phyloP scores from a whole-genome alignment of 768 basidiomycete genomes.

The Leccinum truebloodii region DNA sequence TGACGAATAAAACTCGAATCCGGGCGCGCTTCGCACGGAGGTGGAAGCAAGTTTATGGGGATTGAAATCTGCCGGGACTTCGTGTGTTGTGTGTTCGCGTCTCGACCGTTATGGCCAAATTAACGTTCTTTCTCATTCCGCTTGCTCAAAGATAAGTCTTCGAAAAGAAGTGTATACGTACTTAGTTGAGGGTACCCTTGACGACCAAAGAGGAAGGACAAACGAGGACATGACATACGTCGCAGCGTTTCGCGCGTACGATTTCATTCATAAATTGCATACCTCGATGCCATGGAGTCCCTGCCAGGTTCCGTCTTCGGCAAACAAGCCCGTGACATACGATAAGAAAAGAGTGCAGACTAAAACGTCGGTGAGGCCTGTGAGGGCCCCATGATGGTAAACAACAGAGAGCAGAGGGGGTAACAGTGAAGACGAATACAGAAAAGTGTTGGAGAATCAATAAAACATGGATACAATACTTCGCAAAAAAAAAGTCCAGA shows the following conservation, averaged over 20 bases:
- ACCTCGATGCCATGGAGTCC: neutral
- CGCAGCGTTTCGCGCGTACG: neutral
- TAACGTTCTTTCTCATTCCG: neutral
- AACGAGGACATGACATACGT: neutral
- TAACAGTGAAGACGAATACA: conserved; percentile 1
- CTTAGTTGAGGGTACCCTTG: neutral
- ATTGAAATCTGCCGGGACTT: neutral
- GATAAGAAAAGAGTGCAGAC: neutral
- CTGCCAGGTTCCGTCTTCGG: neutral
- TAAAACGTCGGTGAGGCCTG: neutral
- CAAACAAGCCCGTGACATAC: conserved; percentile 12
- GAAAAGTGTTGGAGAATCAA: neutral
- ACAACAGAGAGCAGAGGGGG: neutral
- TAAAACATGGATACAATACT: neutral
- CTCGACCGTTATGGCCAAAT: neutral
- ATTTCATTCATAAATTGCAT: neutral
- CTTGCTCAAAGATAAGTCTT: neutral
- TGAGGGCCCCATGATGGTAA: neutral
- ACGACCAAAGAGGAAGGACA: neutral
- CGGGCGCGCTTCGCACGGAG: neutral
- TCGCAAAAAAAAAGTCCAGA: neutral
- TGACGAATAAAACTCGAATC: neutral
- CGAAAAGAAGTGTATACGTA: neutral
- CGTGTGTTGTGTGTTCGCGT: neutral
- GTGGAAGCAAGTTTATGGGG: neutral